phyloP scores from a whole-genome alignment of 2,329 filamentous ascomycete genomes.

The Penicillium frequentans region DNA sequence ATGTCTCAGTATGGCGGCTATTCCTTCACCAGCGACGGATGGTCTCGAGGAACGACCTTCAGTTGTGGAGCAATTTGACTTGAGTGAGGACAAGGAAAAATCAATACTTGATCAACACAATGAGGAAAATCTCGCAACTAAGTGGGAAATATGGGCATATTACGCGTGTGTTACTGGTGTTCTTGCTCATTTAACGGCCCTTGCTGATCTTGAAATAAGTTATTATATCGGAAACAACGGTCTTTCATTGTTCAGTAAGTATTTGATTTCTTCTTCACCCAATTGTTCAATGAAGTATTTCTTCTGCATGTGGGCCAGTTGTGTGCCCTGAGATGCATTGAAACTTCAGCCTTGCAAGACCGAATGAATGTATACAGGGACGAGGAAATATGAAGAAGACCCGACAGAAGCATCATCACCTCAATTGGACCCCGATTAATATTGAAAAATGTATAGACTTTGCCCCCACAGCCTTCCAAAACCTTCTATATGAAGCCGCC shows the following conservation, averaged over 20 bases:
- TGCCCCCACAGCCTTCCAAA: constrained; percentile 65
- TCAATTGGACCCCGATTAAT: background rate
- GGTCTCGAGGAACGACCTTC: no score
- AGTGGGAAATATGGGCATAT: constrained; percentile 58
- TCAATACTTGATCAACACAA: constrained; percentile 59
- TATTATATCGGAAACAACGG: constrained; percentile 70
- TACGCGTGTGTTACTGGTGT: constrained; percentile 43
- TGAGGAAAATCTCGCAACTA: constrained; percentile 51
- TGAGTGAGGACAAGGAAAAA: constrained; percentile 27
- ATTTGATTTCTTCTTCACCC: background rate
- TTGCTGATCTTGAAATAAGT: constrained; percentile 33
- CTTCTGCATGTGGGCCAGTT: no score
- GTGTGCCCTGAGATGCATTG: no score
- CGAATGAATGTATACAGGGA: no score
- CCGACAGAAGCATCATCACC: no score
- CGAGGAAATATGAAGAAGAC: no score
- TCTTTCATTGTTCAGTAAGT: constrained; percentile 56
- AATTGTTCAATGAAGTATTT: background rate
- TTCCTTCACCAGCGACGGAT: no score
- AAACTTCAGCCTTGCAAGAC: no score
- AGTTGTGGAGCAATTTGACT: no score
- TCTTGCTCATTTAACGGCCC: background rate
- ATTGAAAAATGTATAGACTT: constrained; percentile 46
- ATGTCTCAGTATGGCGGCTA: no score
- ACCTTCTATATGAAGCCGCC: constrained; percentile 62